These are phyloP conservation scores for Pythium oligandrum DNA, from an alignment of 352 stramenopile genomes.

Conservation along the genomic window DNA sequence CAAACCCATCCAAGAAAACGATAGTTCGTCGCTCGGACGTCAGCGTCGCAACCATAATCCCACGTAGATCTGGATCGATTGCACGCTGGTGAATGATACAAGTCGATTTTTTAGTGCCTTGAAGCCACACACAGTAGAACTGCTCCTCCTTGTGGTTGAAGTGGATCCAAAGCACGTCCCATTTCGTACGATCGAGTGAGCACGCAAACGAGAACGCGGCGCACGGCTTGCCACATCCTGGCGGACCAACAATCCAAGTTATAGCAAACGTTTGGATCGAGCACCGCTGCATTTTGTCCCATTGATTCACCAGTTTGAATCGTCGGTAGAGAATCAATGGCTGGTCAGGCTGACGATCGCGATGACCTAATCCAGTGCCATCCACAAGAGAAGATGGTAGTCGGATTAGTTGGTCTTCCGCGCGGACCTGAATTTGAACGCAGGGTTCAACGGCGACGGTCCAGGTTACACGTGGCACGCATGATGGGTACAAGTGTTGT, in stretches of 20 bases:
- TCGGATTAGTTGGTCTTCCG: conserved; percentile 4
- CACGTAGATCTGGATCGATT: conserved; percentile 1
- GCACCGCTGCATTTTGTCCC: conserved; percentile 12
- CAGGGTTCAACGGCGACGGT: conserved; percentile 1
- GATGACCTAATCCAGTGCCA: conserved; percentile 11
- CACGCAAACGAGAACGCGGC: conserved; percentile 11
- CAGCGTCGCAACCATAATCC: background rate
- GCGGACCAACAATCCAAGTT: conserved; percentile 9
- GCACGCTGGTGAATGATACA: conserved; percentile 8
- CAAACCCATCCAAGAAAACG: conserved; percentile 11
- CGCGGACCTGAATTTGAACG: background rate
- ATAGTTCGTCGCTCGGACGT: background rate
- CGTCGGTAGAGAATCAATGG: conserved; percentile 5
- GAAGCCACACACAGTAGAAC: conserved; percentile 14
- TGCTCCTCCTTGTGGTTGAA: conserved; percentile 5
- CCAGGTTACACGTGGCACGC: too few relatives aligned
- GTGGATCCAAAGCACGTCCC: conserved; percentile 15
- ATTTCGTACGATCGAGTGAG: conserved; percentile 9
- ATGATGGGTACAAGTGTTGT: too few relatives aligned
- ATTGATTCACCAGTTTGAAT: conserved; percentile 15
- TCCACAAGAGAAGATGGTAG: conserved; percentile 6
- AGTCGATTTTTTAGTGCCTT: conserved; percentile 5
- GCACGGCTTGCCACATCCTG: conserved; percentile 14
- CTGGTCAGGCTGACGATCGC: background rate
- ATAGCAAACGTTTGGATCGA: conserved; percentile 14